Percentiles rank a stretch among this genome's conserved stretches.
These are phyloP conservation scores for Thoreauomyces humboldtii DNA, from an alignment of 192 early-diverging fungal species.

Conservation along the genomic window DNA sequence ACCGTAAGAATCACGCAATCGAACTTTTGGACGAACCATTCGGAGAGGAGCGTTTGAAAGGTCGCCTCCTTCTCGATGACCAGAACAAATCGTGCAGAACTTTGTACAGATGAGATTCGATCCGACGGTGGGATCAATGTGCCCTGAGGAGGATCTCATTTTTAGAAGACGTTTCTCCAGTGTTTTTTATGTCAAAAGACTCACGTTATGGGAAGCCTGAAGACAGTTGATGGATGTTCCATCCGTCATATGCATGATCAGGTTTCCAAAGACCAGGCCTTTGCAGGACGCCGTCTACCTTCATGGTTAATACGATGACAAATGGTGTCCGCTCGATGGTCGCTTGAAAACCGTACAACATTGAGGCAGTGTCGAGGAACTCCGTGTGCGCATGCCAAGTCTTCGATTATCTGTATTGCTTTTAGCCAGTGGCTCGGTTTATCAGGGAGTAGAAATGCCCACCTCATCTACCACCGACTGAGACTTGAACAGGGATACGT, in stretches of 20 bases:
- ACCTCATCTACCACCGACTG: constrained; percentile 34
- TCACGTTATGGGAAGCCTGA: neutral
- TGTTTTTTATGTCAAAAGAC: no score
- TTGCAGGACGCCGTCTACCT: constrained; percentile 31
- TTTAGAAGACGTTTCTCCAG: no score
- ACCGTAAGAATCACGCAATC: constrained; percentile 9
- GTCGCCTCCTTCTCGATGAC: constrained; percentile 43
- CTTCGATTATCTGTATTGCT: constrained; percentile 37
- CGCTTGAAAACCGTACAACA: constrained; percentile 10
- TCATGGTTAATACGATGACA: neutral
- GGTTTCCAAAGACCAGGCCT: constrained; percentile 29
- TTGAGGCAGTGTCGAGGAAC: constrained; percentile 29
- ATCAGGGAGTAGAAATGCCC: neutral
- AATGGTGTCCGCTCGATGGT: neutral
- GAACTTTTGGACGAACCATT: neutral
- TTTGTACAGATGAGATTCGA: constrained; percentile 5
- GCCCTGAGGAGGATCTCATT: constrained; percentile 11
- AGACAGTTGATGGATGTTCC: constrained; percentile 11
- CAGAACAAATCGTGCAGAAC: constrained; percentile 28
- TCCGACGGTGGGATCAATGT: constrained; percentile 29
- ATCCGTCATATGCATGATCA: constrained; percentile 22
- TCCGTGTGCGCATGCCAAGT: constrained; percentile 34
- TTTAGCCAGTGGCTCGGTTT: no score
- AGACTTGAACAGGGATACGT: constrained; percentile 29
- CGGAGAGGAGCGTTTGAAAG: constrained; percentile 24